phyloP scores from a whole-genome alignment of 129 eudicot genomes.

The Heracleum sosnowskyi region DNA sequence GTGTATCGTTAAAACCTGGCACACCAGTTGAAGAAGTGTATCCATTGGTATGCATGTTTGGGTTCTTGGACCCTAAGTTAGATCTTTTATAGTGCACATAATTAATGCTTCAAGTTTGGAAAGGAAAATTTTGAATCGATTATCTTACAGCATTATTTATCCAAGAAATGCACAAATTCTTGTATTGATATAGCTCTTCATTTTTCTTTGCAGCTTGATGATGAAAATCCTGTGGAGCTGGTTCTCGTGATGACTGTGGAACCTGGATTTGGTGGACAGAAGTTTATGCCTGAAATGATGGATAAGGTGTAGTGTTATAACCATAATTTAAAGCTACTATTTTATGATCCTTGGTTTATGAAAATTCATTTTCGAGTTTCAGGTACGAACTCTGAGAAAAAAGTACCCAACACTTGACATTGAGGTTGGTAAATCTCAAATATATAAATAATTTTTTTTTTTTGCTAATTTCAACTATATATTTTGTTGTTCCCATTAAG shows the following conservation, averaged over 20 bases:
- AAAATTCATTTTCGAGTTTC: slow-evolving; percentile 12
- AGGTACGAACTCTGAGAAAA: slow-evolving; percentile 64
- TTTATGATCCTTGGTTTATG: not conserved
- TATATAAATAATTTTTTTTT: not conserved
- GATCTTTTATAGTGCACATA: not conserved
- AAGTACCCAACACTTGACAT: slow-evolving; percentile 80
- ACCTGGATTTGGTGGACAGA: slow-evolving; percentile 99
- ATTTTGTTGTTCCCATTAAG: not conserved
- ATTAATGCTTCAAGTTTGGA: not conserved
- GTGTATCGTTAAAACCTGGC: slow-evolving; percentile 84
- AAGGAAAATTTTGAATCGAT: not conserved
- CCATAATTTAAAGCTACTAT: not conserved
- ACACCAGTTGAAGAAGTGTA: slow-evolving; percentile 86
- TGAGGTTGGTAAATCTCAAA: slow-evolving; percentile 38
- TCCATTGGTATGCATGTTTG: slow-evolving; percentile 59
- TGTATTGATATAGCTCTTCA: slow-evolving; percentile 3
- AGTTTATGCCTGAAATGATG: slow-evolving; percentile 94
- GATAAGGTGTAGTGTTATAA: slow-evolving; percentile 48
- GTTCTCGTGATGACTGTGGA: slow-evolving; percentile 96
- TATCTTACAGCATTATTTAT: not conserved
- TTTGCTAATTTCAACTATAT: not conserved
- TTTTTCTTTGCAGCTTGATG: slow-evolving; percentile 43
- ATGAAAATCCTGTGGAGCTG: slow-evolving; percentile 74
- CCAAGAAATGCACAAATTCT: not conserved
- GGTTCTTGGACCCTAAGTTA: not conserved